A percentile compares a stretch with the other conserved stretches of the same genome.
Evolutionary conservation across 2,329 filamentous ascomycete species (phyloP).

Genomic region (Gnomoniopsis smithogilvyi): DNA sequence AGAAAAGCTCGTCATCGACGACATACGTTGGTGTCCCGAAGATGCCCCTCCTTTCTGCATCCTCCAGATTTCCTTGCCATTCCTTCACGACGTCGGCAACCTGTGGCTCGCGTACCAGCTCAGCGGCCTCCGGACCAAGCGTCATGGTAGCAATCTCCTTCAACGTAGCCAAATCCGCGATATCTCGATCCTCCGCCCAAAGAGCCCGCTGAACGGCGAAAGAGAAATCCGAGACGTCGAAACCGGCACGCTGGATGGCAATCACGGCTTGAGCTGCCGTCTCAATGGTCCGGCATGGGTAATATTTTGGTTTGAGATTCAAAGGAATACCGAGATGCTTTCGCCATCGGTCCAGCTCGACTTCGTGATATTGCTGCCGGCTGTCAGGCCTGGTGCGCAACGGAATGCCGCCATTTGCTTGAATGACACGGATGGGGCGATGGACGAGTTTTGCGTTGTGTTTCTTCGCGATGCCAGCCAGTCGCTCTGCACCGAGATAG

Average conservation of each 20-base stretch:
- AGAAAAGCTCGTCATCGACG: conserved; percentile 8
- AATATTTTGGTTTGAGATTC: conserved; percentile 1
- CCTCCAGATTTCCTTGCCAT: neutral
- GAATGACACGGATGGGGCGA: conserved; percentile 8
- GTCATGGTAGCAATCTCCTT: neutral
- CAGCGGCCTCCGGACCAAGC: neutral
- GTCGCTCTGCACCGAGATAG: conserved; percentile 4
- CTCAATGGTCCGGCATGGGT: conserved; percentile 6
- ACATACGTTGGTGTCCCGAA: conserved; percentile 10
- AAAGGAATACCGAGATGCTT: conserved; percentile 1
- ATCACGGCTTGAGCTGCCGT: conserved; percentile 6
- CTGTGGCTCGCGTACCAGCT: neutral
- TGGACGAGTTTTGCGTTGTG: conserved; percentile 1
- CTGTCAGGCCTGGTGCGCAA: conserved; percentile 7
- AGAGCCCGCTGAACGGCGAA: conserved; percentile 6
- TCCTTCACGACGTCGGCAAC: neutral
- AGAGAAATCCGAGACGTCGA: neutral
- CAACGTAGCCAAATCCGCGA: conserved; percentile 3
- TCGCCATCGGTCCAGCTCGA: conserved; percentile 9
- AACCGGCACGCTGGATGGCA: neutral
- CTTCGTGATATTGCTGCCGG: conserved; percentile 7
- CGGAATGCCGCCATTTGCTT: conserved; percentile 4
- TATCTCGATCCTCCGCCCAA: conserved; percentile 6
- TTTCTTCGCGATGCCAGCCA: neutral
- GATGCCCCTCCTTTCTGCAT: conserved; percentile 2